phyloP scores from a whole-genome alignment of 1,284 basidiomycete genomes.

The Vanrija sp. region DNA sequence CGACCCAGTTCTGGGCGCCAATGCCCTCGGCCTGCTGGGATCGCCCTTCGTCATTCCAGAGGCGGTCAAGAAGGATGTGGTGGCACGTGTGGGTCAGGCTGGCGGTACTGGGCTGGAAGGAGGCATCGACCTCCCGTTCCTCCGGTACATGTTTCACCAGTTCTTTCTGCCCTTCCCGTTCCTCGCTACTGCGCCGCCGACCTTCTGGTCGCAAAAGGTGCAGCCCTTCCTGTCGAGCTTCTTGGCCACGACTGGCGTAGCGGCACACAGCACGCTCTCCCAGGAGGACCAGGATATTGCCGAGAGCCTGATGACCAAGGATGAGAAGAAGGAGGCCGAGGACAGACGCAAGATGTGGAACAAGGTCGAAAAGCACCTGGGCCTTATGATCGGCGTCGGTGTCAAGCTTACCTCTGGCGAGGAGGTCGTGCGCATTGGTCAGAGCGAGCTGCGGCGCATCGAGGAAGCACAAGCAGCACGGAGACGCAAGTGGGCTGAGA shows the following conservation, averaged over 20 bases:
- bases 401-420: constrained; percentile 76
- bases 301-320: constrained; percentile 45
- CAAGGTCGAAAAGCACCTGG: constrained; percentile 77
- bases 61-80: constrained; percentile 53
- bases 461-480: constrained; percentile 63
- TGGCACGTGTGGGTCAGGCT: constrained; percentile 17
- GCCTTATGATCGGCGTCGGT: constrained; percentile 73
- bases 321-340: constrained; percentile 57
- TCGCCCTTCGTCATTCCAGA: constrained; percentile 70
- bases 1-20: constrained; percentile 57
- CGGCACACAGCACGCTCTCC: constrained; percentile 38
- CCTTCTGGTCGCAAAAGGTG: constrained; percentile 87
- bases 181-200: constrained; percentile 73
- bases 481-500: constrained; percentile 29
- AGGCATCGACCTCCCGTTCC: constrained; percentile 67
- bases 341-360: constrained; percentile 59
- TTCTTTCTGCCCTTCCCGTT: constrained; percentile 92
- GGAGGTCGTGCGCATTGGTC: constrained; percentile 80
- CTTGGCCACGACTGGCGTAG: constrained; percentile 58
- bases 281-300: constrained; percentile 29
- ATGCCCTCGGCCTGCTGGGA: constrained; percentile 79
- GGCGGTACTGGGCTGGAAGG: constrained; percentile 10
- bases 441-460: constrained; percentile 70
- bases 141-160: constrained; percentile 82
- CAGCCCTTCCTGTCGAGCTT: constrained; percentile 85